Conservation (phyloP, 116 monocot species). For the Thalassia testudinum region DNA sequence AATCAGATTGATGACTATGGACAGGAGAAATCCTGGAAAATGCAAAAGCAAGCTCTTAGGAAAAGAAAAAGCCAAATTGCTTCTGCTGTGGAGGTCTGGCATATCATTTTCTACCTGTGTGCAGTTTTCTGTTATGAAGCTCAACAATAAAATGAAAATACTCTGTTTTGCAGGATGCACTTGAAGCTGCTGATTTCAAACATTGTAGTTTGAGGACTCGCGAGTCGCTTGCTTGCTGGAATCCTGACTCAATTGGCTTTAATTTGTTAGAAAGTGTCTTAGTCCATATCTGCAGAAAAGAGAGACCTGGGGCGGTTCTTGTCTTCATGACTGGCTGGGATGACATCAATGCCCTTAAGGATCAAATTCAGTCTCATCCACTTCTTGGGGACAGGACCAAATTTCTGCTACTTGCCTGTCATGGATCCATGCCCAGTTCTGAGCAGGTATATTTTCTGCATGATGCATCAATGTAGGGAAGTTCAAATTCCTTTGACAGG, state of each 20-base stretch:
- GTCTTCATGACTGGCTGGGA: conserved; percentile 99
- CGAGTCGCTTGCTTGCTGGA: conserved; percentile 84
- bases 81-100: conserved; percentile 71
- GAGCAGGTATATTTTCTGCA: conserved; percentile 54
- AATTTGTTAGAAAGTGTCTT: conserved; percentile 85
- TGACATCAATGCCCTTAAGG: conserved; percentile 96
- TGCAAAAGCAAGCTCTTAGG: conserved; percentile 89
- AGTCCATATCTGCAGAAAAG: conserved; percentile 74
- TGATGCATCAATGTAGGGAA: background rate
- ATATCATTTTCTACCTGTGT: conserved; percentile 3
- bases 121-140: too few species aligned
- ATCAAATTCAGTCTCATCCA: conserved; percentile 73
- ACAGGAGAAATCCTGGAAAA: conserved; percentile 97
- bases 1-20: conserved; percentile 99
- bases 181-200: conserved; percentile 89
- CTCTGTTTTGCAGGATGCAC: conserved; percentile 47
- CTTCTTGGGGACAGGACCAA: conserved; percentile 79
- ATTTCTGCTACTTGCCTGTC: conserved; percentile 88
- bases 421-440: conserved; percentile 97
- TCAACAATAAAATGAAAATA: too few species aligned
- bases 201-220: conserved; percentile 59
- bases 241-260: conserved; percentile 97
- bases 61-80: conserved; percentile 96
- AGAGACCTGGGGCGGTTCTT: conserved; percentile 79
- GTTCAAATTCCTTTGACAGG: too few species aligned